Conservation (phyloP, 2,329 filamentous ascomycete genomes). For the Sphaerostilbella broomeana region DNA sequence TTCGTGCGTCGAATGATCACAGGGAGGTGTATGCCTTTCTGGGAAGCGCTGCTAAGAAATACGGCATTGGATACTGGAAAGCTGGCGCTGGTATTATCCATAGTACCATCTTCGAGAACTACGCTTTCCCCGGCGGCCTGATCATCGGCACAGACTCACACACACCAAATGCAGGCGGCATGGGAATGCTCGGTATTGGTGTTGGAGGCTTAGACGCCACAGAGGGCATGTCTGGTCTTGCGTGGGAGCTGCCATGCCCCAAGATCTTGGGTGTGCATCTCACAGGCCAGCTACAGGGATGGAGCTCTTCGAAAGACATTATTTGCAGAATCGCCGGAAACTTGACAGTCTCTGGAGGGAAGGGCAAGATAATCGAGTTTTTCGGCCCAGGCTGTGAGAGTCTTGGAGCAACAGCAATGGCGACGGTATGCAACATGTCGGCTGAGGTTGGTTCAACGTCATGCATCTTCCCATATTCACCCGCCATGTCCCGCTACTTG, state of each 20-base stretch:
- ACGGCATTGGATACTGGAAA: conserved; percentile 99
- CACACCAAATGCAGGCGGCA: conserved; percentile 94
- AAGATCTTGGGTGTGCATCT: conserved; percentile 96
- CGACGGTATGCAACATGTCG: conserved; percentile 68
- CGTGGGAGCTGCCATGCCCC: conserved; percentile 97
- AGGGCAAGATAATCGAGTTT: conserved; percentile 83
- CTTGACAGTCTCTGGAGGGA: conserved; percentile 95
- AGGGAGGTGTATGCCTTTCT: conserved; percentile 99
- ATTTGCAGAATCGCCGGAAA: conserved; percentile 97
- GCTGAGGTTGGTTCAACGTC: conserved; percentile 80
- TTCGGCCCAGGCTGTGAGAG: conserved; percentile 64
- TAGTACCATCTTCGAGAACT: conserved; percentile 98
- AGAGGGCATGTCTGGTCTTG: conserved; percentile 94
- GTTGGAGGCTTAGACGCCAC: conserved; percentile 97
- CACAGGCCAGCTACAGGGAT: conserved; percentile 81
- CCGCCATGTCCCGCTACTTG: conserved; percentile 96
- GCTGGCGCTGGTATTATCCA: conserved; percentile 99
- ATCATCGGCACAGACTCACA: conserved; percentile 98
- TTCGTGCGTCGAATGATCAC: conserved; percentile 86
- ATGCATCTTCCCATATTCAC: conserved; percentile 95
- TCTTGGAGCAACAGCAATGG: conserved; percentile 81
- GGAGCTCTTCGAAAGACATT: conserved; percentile 94
- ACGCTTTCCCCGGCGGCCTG: conserved; percentile 96
- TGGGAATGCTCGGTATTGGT: conserved; percentile 91
- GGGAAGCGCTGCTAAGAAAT: conserved; percentile 89